Evolutionary conservation across 140 eudicot genomes (phyloP), one percentile per base, ranked within the genome.

Genomic region (Anethum foeniculum): DNA sequence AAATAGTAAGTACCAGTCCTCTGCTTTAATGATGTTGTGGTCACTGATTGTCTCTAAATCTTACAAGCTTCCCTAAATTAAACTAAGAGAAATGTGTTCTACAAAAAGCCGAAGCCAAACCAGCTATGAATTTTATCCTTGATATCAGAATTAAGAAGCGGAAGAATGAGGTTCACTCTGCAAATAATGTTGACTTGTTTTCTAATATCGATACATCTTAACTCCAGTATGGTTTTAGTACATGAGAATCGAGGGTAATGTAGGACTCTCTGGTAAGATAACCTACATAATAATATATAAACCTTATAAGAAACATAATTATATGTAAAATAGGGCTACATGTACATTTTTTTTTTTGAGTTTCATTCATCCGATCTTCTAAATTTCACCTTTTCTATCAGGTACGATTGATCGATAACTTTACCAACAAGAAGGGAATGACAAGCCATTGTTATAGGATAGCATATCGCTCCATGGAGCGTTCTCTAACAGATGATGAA

Each of bases 401-500:
- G 91, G 89, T 87, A 69, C 86, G 80, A 74, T 77, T 91, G 87
- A 93, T 93, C 38, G 98, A 91, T 77, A 87, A 90, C 84, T 93
- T 93, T 83, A 90, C 97, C 38, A 93, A 93, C 88, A 93, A 91
- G 91, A 93, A 92, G 80, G 98, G 94, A 83, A 95, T 90, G 99
- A 95, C 97, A 15, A 90, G 97, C 81, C 97, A 95, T 60, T 95
- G 99, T 76, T 92, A 95, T 75, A 83, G 97, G 85, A 90, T 92
- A 82, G 87, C 96, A 65, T 93, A 86, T 80, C 90, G 98, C 71
- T 93, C 98, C 79, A 91, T 93, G 97, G 97, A 91, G 83, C 96
- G 97, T 10, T 90, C 96, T 80, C 93, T 94, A 48, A 92, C 96
- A 69, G 91, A 93, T 28, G 98, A 89, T 81, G 98, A 91, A 84